Base-by-base conservation (phyloP, 139 green algal species). In the Auxenochlorella protothecoides region DNA sequence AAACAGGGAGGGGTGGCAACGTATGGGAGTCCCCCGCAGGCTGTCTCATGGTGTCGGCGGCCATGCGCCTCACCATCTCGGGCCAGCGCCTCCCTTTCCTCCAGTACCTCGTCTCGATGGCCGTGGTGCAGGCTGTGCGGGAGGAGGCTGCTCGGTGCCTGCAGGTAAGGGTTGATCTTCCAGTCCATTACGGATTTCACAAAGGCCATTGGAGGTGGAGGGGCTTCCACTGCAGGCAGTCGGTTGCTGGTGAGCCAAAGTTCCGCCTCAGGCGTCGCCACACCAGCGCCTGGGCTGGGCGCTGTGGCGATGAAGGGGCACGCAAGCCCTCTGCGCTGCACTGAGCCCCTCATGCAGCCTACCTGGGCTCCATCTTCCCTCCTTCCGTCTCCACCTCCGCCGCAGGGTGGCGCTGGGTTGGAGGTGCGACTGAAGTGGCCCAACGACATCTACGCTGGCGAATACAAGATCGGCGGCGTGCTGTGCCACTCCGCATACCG, bases 361-460 rank as follows among this genome's bases (percentile, higher is more conserved):
- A 44, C 27, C 27, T 44, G 27, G 27, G 27, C 27, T 44, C 27
- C 27, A 44, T 57, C 12, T 54, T 3, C 44, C 52, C 9, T 9
- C 53, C 3, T 55, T 5, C 54, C 53, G 15, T 59, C 8, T 51
- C 16, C 55, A 57, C 55, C n/a, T 63, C 27, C 27, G 27, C 27
- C 27, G 70, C 71, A 69, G 68, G 68, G 63, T 59, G 15, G 53
- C 68, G 6, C 54, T 68, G 16, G 5, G 5, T 13, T 72, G 60
- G 79, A 91, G 15, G 71, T 97, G 8, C 75, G 82, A 53, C 93
- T 98, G 68, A 98, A 98, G 75, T 98, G 93, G 93, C 93, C 93
- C 66, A 98, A 98, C 71, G 93, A 98, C 80, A 79, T 98, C 5
- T 97, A 97, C 81, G 74, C 62, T 9, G 55, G 63, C 2, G 73